A percentile compares a stretch with the other conserved stretches of the same genome.
phyloP scores from a whole-genome alignment of 352 stramenopile genomes.

The Achlya hypogyna region DNA sequence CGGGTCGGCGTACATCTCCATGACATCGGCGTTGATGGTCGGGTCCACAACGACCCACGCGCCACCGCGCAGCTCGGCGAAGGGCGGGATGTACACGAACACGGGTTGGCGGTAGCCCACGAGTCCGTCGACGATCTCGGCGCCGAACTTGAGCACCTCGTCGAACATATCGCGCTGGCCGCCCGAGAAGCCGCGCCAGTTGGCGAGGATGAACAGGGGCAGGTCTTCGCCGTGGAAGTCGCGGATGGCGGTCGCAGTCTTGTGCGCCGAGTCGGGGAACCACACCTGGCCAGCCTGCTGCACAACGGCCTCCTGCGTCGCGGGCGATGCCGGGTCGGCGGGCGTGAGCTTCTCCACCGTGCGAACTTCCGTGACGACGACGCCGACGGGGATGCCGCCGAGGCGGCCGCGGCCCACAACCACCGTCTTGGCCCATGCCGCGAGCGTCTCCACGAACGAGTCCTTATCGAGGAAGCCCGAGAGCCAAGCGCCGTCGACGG shows the following conservation, averaged over 20 bases:
- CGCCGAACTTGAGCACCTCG: conserved; percentile 99
- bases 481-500: conserved; percentile 68
- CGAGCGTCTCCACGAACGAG: conserved; percentile 97
- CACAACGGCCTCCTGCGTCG: conserved; percentile 94
- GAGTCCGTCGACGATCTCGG: conserved; percentile 99
- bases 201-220: conserved; percentile 99
- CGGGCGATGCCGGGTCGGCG: conserved; percentile 95
- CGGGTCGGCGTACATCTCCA: conserved; percentile 99
- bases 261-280: conserved; percentile 99
- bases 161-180: conserved; percentile 99
- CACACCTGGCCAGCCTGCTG: conserved; percentile 99
- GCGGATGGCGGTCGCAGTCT: conserved; percentile 99
- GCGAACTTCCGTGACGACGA: conserved; percentile 98
- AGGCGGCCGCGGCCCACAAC: conserved; percentile 95
- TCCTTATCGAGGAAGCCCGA: conserved; percentile 97
- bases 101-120: conserved; percentile 98
- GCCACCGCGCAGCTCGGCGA: conserved; percentile 96
- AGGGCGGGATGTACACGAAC: conserved; percentile 99
- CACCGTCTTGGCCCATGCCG: conserved; percentile 99
- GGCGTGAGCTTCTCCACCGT: conserved; percentile 95
- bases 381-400: conserved; percentile 96
- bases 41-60: conserved; percentile 99
- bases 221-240: conserved; percentile 99
- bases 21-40: conserved; percentile 98
- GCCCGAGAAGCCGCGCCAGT: conserved; percentile 99